Base-by-base conservation (phyloP, 306 rosid genomes). In the Malus sieversii region DNA sequence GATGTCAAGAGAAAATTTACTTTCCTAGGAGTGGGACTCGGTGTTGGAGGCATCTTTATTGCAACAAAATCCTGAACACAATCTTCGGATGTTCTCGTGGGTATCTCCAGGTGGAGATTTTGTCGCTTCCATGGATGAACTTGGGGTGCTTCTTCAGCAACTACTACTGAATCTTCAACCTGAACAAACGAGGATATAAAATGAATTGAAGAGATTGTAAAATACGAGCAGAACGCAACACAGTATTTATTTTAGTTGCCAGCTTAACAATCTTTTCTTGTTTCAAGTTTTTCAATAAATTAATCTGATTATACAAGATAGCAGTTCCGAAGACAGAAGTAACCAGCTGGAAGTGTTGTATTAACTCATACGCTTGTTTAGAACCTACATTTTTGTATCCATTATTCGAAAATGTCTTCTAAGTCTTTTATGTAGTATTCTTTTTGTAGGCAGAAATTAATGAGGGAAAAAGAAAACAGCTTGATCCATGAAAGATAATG, bases 1-100 rank as follows among this genome's bases (percentile, higher is more conserved):
- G 92, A 86, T 33, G 91, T 85, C 4, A 80, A 79, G 70, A 85
- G 85, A 80, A 95, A 95, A 83, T 92, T 95, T 23, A 95, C 97
- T 83, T 71, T 89, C 85, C 84, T 92, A 9, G 96, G 90, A 38
- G 93, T 82, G 44, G 92, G 97, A 86, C 88, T 88, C 22, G 92
- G 92, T 51, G 96, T 89, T 33, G 86, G 72, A 11, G 97, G 92
- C 85, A 90, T 89, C 86, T 85, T 58, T 16, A 42, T 88, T 25
- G 42, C 84, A 38, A 95, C 91, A 76, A 85, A 89, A 65, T 92
- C 94, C 32, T 73, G 78, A 44, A 80, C 80, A 77, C 84, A 44
- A 13, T 78, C 83, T 77, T 84, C 45, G 19, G 86, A 68, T 75
- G 91, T 82, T 82, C 45, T 42, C 88, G 79, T 58, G 1, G 97